These are phyloP conservation scores for Microthlaspi erraticum DNA, from an alignment of 345 rosid genomes.

Conservation along the genomic window DNA sequence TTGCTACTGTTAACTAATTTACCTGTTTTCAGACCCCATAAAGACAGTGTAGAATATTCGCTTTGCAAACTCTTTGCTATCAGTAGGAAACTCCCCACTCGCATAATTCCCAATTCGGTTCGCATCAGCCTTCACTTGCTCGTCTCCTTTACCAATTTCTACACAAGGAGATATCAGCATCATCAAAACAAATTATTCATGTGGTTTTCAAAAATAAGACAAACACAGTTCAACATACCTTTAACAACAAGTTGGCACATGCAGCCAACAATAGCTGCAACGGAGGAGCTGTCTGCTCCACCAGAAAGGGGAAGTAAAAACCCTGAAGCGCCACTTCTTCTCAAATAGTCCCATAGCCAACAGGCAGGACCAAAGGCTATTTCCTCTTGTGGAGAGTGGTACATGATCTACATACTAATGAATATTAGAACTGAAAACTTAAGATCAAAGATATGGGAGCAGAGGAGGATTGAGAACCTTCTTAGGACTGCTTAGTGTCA, in stretches of 20 bases:
- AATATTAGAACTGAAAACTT: slow-evolving; percentile 1
- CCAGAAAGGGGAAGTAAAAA: slow-evolving; percentile 99
- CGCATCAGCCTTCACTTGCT: slow-evolving; percentile 95
- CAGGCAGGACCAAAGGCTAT: slow-evolving; percentile 95
- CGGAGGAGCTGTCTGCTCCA: slow-evolving; percentile 95
- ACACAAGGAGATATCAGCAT: slow-evolving; percentile 27
- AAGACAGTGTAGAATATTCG: slow-evolving; percentile 89
- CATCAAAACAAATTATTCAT: not conserved
- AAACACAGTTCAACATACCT: slow-evolving; percentile 52
- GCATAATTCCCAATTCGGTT: slow-evolving; percentile 72
- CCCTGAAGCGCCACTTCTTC: slow-evolving; percentile 98
- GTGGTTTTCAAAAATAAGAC: not conserved
- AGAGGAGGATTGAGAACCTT: slow-evolving; percentile 53
- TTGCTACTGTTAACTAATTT: slow-evolving; percentile 17
- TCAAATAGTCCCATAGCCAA: slow-evolving; percentile 98
- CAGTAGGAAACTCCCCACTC: slow-evolving; percentile 76
- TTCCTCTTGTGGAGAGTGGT: slow-evolving; percentile 94
- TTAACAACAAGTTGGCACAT: slow-evolving; percentile 98
- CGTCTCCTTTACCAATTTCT: slow-evolving; percentile 90
- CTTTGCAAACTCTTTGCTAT: slow-evolving; percentile 91
- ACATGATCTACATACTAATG: slow-evolving; percentile 55
- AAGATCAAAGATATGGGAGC: not conserved
- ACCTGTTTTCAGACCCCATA: slow-evolving; percentile 99
- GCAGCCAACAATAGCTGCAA: slow-evolving; percentile 98
- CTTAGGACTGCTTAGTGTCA: slow-evolving; percentile 73